phyloP scores from a whole-genome alignment of 2,329 filamentous ascomycete species.

The Alternaria sp. region DNA sequence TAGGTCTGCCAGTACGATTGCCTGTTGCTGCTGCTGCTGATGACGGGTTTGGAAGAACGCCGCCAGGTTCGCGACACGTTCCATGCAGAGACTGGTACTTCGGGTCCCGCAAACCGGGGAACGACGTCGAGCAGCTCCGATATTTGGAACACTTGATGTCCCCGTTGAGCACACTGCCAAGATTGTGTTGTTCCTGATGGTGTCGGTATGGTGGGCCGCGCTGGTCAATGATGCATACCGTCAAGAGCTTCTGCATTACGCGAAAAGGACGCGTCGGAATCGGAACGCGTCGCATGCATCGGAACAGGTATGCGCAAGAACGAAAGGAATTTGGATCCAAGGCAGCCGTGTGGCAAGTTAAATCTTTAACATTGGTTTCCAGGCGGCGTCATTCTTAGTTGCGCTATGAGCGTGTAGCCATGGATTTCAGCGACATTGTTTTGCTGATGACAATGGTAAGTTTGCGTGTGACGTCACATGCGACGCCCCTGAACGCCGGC shows the following conservation, averaged over 20 bases:
- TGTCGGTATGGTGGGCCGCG: background rate
- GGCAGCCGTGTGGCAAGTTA: background rate
- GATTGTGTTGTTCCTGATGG: background rate
- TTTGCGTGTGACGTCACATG: background rate
- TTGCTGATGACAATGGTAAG: background rate
- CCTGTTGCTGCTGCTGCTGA: background rate
- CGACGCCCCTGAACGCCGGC: background rate
- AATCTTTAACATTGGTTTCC: background rate
- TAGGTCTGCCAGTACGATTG: background rate
- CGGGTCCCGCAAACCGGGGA: background rate
- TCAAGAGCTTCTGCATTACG: background rate
- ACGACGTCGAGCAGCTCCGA: background rate
- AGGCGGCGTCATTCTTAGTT: background rate
- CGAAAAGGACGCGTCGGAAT: background rate
- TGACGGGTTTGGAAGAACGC: background rate
- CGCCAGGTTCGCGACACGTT: background rate
- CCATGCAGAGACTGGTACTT: background rate
- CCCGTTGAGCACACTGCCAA: background rate
- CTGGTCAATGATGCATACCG: background rate
- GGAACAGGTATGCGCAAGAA: background rate
- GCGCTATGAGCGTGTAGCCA: background rate
- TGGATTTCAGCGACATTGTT: background rate
- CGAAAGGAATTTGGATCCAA: background rate
- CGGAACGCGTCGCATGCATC: background rate
- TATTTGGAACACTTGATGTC: background rate